phyloP scores from a whole-genome alignment of 2,329 filamentous ascomycete genomes.

The Penicillium sp. region DNA sequence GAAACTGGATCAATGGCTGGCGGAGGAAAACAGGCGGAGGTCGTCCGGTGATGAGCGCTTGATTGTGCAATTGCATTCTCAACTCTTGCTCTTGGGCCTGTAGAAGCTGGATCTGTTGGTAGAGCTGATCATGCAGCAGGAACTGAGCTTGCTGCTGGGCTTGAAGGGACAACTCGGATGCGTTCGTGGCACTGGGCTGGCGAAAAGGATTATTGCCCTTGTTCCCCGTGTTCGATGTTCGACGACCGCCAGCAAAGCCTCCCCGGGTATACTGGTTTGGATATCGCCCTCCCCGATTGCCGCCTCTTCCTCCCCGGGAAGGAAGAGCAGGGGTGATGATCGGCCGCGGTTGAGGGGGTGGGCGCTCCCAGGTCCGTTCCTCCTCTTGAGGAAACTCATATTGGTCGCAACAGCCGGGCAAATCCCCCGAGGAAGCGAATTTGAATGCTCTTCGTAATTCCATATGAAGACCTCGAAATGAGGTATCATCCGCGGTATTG shows the following conservation, averaged over 20 bases:
- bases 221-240: constrained; percentile 54
- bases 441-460: constrained; percentile 87
- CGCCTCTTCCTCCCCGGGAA: constrained; percentile 47
- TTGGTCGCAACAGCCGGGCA: constrained; percentile 79
- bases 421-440: constrained; percentile 67
- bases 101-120: constrained; percentile 47
- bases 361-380: constrained; percentile 52
- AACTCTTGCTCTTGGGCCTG: constrained; percentile 48
- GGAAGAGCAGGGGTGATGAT: constrained; percentile 43
- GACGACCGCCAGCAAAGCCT: constrained; percentile 45
- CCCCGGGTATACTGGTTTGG: constrained; percentile 46
- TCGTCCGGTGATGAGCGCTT: constrained; percentile 39
- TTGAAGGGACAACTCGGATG: constrained; percentile 38
- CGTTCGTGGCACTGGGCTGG: constrained; percentile 31
- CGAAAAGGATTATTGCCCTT: constrained; percentile 33
- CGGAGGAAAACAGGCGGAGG: constrained; percentile 38
- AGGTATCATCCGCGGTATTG: constrained; percentile 93
- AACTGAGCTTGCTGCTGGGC: constrained; percentile 44
- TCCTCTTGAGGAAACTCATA: constrained; percentile 85
- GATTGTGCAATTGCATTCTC: constrained; percentile 44
- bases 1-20: constrained; percentile 40
- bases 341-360: constrained; percentile 52
- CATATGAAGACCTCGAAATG: constrained; percentile 82
- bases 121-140: constrained; percentile 45
- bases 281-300: constrained; percentile 36